phyloP scores from a whole-genome alignment of 352 stramenopile species.

The Blastocystis sp. region DNA sequence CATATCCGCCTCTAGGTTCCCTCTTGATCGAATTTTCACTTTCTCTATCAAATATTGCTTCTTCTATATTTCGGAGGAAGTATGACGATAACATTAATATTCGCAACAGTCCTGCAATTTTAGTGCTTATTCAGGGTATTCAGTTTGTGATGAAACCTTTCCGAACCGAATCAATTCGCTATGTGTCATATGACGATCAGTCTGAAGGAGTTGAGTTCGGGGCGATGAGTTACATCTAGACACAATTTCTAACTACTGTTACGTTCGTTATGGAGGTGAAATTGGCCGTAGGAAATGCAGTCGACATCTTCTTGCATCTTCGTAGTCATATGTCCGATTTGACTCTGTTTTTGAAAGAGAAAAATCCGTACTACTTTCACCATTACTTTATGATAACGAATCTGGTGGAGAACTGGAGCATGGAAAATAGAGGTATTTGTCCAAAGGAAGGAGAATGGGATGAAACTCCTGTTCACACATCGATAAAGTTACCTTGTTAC shows the following conservation, averaged over 20 bases:
- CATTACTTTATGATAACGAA: background rate
- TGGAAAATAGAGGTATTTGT: background rate
- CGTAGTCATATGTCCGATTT: background rate
- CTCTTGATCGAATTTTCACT: background rate
- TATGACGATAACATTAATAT: background rate
- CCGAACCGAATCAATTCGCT: background rate
- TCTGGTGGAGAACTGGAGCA: background rate
- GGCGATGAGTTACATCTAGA: background rate
- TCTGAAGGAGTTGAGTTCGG: background rate
- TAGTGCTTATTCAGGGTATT: background rate
- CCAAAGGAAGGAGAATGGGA: background rate
- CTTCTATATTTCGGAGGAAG: conserved; percentile 2
- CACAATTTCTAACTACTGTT: background rate
- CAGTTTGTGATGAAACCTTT: background rate
- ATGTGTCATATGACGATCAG: background rate
- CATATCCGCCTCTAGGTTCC: background rate
- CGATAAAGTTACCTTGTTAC: background rate
- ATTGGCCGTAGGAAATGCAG: background rate
- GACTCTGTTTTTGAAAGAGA: conserved; percentile 16
- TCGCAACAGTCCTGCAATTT: background rate
- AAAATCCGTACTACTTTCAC: conserved; percentile 22
- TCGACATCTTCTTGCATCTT: background rate
- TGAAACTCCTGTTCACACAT: background rate
- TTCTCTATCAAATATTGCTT: background rate
- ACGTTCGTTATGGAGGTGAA: background rate